These are phyloP conservation scores for Neurospora tetrasperma DNA, from an alignment of 495 filamentous ascomycete genomes.

Conservation along the genomic window DNA sequence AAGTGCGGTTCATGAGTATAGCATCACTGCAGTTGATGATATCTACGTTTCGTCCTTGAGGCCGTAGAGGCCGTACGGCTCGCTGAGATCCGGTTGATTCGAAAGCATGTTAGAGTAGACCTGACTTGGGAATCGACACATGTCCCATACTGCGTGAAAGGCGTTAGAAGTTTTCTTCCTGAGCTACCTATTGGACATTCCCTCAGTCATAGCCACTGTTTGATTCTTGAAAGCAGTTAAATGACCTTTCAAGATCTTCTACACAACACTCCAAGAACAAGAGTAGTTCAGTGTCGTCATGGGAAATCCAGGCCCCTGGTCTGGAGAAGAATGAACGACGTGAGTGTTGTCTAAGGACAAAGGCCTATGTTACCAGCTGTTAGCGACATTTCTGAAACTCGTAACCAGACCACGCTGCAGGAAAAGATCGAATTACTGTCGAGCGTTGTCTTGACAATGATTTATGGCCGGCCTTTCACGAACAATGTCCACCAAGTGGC, in stretches of 20 bases:
- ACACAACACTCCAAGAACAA: background rate
- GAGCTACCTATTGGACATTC: background rate
- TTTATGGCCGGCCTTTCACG: background rate
- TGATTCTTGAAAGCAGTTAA: background rate
- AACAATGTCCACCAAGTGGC: background rate
- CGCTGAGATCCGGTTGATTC: background rate
- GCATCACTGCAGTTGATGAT: background rate
- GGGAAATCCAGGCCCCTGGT: background rate
- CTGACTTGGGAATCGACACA: background rate
- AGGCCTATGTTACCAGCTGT: background rate
- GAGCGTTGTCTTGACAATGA: background rate
- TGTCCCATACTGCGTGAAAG: background rate
- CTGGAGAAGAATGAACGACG: background rate
- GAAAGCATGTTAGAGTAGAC: background rate
- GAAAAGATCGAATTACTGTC: background rate
- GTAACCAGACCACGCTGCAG: background rate
- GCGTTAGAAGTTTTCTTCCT: background rate
- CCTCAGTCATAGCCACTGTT: background rate
- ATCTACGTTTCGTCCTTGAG: background rate
- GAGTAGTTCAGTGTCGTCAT: background rate
- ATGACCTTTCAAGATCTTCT: background rate
- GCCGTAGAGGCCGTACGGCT: background rate
- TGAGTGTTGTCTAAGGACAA: background rate
- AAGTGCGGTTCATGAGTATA: background rate
- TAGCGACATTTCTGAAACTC: background rate